A percentile compares a stretch with the other conserved stretches of the same genome.
Evolutionary conservation across 1,139 yeast genomes (phyloP).

Genomic region (Lodderomyces jiufengensis): DNA sequence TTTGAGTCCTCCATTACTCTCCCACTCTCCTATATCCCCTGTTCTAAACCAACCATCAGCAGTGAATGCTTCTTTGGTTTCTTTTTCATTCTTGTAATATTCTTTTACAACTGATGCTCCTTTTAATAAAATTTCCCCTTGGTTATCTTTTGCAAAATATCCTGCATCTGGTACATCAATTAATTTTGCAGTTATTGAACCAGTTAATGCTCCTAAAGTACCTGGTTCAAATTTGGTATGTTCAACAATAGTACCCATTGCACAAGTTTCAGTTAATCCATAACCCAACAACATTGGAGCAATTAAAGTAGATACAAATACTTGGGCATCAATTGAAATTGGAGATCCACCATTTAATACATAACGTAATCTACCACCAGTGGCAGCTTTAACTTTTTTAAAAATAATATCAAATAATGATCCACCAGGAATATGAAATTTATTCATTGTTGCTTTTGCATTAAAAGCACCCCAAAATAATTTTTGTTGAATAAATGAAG

Average conservation of each 20-base stretch:
- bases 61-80: constrained; percentile 73
- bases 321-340: constrained; percentile 80
- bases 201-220: constrained; percentile 78
- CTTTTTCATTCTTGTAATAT: constrained; percentile 80
- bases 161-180: constrained; percentile 93
- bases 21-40: constrained; percentile 97
- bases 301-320: constrained; percentile 68
- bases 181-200: constrained; percentile 82
- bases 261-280: constrained; percentile 96
- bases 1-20: constrained; percentile 69
- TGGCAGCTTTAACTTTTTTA: constrained; percentile 87
- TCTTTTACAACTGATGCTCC: constrained; percentile 74
- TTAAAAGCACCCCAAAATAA: constrained; percentile 87
- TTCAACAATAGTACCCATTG: constrained; percentile 72
- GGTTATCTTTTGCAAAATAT: constrained; percentile 83
- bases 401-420: constrained; percentile 63
- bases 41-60: constrained; percentile 94
- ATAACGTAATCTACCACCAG: constrained; percentile 81
- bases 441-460: constrained; percentile 60
- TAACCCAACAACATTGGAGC: constrained; percentile 94
- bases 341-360: constrained; percentile 95
- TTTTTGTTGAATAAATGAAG: constrained; percentile 68
- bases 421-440: constrained; percentile 72
- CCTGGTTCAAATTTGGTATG: constrained; percentile 66
- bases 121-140: constrained; percentile 84